These are phyloP conservation scores for Phtheirospermum japonicum DNA, from an alignment of 257 asterid species.

Conservation along the genomic window DNA sequence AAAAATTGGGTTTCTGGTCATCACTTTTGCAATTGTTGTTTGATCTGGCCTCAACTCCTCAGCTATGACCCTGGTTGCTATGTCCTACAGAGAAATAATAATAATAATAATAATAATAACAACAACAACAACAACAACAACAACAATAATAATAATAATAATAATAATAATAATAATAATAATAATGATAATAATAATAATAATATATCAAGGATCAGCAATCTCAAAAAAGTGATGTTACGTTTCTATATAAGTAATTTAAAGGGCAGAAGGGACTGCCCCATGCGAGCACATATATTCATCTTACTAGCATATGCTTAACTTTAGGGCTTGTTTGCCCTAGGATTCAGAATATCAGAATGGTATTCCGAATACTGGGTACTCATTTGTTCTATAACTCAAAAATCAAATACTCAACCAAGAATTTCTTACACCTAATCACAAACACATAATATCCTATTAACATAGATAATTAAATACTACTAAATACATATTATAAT, in stretches of 20 bases:
- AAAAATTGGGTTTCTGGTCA: constrained; percentile 93
- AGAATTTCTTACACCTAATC: no score
- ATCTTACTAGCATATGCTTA: constrained; percentile 16
- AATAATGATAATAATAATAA: neutral
- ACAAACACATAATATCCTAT: no score
- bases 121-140: no score
- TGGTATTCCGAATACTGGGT: no score
- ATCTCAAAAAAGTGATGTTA: constrained; percentile 2
- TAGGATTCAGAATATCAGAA: no score
- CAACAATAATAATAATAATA: neutral
- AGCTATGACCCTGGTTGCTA: constrained; percentile 90
- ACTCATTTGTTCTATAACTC: no score
- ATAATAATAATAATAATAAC: neutral
- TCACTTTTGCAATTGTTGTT: constrained; percentile 76
- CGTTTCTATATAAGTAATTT: constrained; percentile 12
- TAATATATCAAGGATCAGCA: constrained; percentile 15
- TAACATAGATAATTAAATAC: no score
- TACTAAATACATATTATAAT: no score
- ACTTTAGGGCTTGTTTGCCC: no score
- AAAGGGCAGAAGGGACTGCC: constrained; percentile 2
- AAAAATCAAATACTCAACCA: no score
- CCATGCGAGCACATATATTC: constrained; percentile 9
- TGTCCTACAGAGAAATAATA: constrained; percentile 50
- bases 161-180: neutral
- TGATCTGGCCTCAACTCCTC: constrained; percentile 91